phyloP scores from a whole-genome alignment of 148 eudicot genomes.

The Dysphania ambrosioides region DNA sequence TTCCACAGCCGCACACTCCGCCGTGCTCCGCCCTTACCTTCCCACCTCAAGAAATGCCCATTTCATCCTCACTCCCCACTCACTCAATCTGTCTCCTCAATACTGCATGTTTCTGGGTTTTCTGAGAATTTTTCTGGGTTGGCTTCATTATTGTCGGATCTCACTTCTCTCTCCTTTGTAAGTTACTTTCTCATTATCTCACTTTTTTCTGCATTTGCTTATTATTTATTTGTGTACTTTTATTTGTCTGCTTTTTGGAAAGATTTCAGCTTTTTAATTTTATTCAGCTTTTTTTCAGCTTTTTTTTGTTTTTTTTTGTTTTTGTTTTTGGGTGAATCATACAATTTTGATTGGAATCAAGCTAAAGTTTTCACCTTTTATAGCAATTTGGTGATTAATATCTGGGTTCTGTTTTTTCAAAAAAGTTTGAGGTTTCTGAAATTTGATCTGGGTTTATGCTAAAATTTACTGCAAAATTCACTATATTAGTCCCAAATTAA shows the following conservation, averaged over 20 bases:
- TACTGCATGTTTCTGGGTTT: slow-evolving; percentile 3
- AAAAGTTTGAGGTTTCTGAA: neutral
- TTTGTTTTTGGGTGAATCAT: slow-evolving; percentile 3
- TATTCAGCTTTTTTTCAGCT: neutral
- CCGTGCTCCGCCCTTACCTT: neutral
- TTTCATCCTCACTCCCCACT: neutral
- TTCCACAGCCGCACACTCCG: neutral
- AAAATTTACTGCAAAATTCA: neutral
- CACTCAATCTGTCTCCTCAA: neutral
- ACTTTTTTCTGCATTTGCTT: neutral
- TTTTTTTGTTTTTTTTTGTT: neutral
- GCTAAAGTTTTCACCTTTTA: neutral
- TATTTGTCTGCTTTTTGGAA: slow-evolving; percentile 7
- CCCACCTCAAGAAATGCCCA: neutral
- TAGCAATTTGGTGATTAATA: slow-evolving; percentile 10
- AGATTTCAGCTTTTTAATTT: slow-evolving; percentile 26
- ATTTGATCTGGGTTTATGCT: slow-evolving; percentile 16
- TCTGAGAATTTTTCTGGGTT: slow-evolving; percentile 1
- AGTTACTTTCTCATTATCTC: slow-evolving; percentile 23
- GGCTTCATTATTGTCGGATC: neutral
- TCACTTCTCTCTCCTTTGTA: slow-evolving; percentile 14
- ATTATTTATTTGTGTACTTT: neutral
- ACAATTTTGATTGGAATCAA: neutral
- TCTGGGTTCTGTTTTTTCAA: neutral
- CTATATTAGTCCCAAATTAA: neutral